Conservation (phyloP, 495 filamentous ascomycete species). For the Podospora pseudocomata region DNA sequence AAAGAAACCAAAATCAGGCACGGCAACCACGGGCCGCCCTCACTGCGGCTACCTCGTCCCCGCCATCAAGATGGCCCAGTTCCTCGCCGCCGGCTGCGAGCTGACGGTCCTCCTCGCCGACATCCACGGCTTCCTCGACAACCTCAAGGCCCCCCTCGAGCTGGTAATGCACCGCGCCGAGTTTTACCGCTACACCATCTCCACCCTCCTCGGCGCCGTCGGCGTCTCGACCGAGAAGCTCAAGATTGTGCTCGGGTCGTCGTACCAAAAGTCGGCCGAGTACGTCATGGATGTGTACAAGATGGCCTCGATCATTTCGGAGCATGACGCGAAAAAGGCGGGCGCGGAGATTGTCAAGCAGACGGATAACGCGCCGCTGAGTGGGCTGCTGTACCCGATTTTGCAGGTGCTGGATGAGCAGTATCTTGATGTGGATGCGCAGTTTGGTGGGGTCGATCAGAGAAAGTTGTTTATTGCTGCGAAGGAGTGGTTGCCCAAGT, state of each 20-base stretch:
- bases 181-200: constrained; percentile 69
- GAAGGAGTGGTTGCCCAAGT: constrained; percentile 66
- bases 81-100: constrained; percentile 78
- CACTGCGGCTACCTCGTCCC: constrained; percentile 71
- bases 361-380: constrained; percentile 65
- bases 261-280: constrained; percentile 68
- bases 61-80: constrained; percentile 83
- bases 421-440: constrained; percentile 77
- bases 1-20: constrained; percentile 43
- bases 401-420: constrained; percentile 92
- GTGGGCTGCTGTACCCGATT: constrained; percentile 79
- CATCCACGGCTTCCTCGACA: constrained; percentile 75
- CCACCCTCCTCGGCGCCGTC: constrained; percentile 61
- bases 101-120: constrained; percentile 81
- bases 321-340: constrained; percentile 76
- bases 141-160: constrained; percentile 80
- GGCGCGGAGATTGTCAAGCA: constrained; percentile 95
- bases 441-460: constrained; percentile 81
- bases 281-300: constrained; percentile 79
- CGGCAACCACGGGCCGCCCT: constrained; percentile 60
- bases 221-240: constrained; percentile 74
- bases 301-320: constrained; percentile 48
- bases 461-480: constrained; percentile 84
- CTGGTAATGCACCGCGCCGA: constrained; percentile 74
- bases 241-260: constrained; percentile 77